Base-by-base conservation (phyloP, 164 flowering plant genomes). In the Aristolochia contorta region DNA sequence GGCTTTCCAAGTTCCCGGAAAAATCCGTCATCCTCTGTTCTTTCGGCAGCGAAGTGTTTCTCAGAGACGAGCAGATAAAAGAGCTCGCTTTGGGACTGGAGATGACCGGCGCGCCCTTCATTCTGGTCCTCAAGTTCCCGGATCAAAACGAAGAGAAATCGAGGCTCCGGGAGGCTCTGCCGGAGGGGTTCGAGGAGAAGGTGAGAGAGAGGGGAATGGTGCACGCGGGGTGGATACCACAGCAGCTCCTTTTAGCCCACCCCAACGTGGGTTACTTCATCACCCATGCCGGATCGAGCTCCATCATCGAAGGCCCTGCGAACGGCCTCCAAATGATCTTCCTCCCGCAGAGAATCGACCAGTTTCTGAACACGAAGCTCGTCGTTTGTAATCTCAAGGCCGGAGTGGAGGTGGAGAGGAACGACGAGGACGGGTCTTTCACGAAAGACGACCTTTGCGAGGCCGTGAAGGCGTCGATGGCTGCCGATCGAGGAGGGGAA, bases 241-340 rank as follows among this genome's bases (percentile, higher is more conserved):
- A n/a, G n/a, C n/a, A n/a, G n/a, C n/a, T 69, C 67, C 69, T 79
- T 0, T 22, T 82, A 56, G 59, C 33, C 4, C 88, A 81, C 67
- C 70, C 77, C 0, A 67, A 78, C 0, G 72, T 82, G 4, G 81
- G 89, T 18, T 82, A 86, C 58, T 80, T 78, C 49, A 76, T 84
- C 59, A 79, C 76, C 1, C 85, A 83, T 22, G 75, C 84, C 27
- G 89, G 89, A 13, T 69, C 54, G 8, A 74, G 79, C 24, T 82
- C 89, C 0, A 21, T 80, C 23, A 64, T 68, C 52, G 86, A 84
- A 72, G 75, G 74, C 1, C 16, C 79, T 70, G 65, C 70, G 63
- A 77, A 57, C 32, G 74, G 71, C 50, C 73, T 76, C 19, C 83
- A 80, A 30, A 21, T 82, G 32, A 82, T 84, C 54, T 62, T 78